Percentiles rank a stretch among this genome's conserved stretches.
phyloP scores from a whole-genome alignment of 1,139 yeast species.

The Magnusiomyces sp. region DNA sequence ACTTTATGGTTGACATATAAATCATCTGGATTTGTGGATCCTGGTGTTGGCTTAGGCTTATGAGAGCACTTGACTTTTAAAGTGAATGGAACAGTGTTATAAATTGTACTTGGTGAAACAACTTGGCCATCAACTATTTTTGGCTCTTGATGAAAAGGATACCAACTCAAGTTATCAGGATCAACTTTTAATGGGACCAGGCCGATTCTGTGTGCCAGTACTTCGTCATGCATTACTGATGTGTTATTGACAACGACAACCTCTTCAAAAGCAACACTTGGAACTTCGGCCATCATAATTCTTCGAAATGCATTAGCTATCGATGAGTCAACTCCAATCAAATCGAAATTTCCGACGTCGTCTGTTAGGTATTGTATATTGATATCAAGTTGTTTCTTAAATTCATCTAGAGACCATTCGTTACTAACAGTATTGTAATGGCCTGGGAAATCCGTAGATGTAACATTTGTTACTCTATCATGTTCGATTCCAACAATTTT shows the following conservation, averaged over 20 bases:
- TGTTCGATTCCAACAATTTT: slow-evolving; percentile 80
- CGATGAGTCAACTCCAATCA: slow-evolving; percentile 80
- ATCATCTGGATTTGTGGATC: slow-evolving; percentile 72
- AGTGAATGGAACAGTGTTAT: slow-evolving; percentile 77
- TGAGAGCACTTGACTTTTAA: slow-evolving; percentile 70
- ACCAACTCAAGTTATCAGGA: slow-evolving; percentile 61
- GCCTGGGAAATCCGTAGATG: slow-evolving; percentile 88
- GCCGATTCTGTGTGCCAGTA: slow-evolving; percentile 90
- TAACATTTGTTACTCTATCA: slow-evolving; percentile 81
- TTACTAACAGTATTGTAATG: slow-evolving; percentile 55
- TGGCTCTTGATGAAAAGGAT: slow-evolving; percentile 65
- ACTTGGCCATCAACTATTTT: slow-evolving; percentile 23
- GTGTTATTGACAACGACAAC: slow-evolving; percentile 90
- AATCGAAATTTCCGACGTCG: slow-evolving; percentile 76
- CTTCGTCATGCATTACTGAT: slow-evolving; percentile 94
- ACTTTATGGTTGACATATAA: slow-evolving; percentile 77
- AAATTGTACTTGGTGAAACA: slow-evolving; percentile 49
- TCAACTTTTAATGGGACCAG: slow-evolving; percentile 82
- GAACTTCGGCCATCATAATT: slow-evolving; percentile 94
- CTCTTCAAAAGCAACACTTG: slow-evolving; percentile 89
- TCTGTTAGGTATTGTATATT: slow-evolving; percentile 54
- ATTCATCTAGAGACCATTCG: slow-evolving; percentile 80
- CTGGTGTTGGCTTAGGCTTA: slow-evolving; percentile 47
- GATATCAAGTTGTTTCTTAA: slow-evolving; percentile 60
- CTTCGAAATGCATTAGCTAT: slow-evolving; percentile 95